Base-by-base conservation (phyloP, 2,329 filamentous ascomycete species). In the Arachnomyces sp. region DNA sequence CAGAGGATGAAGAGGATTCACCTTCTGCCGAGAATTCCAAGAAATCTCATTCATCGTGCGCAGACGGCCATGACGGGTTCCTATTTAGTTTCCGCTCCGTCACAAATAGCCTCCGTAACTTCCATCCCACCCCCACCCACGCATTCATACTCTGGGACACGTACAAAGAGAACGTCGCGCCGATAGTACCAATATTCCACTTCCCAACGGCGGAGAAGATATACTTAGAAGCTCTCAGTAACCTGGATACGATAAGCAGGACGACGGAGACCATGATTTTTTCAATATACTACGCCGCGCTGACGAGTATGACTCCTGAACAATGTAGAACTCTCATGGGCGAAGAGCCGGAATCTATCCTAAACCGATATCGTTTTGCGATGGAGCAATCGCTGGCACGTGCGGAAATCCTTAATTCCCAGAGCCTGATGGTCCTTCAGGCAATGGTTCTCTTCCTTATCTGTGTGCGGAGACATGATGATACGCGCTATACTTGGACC, bases 351-450 rank as follows among this genome's bases (percentile, higher is more conserved):
- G 49, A 61, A 5, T 48, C 60, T 1, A 53, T 73, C 5, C 60
- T 79, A 17, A 63, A 62, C 34, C 71, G 70, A 36, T 82, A 81
- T 54, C 73, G 78, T 7, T 79, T 80, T 51, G 78, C 71, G 2
- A 60, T 77, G 2, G 78, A 82, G 51, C 79, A 82, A 52, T 76
- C 76, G 2, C 61, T 83, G 33, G 74, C 79, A 3, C 68, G 74
- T 36, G 78, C 79, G 6, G 74, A 78, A 45, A 72, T 83, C 37
- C 54, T 84, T 2, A 76, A 72, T 41, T 79, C 75, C 6, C 74
- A 79, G 42, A 79, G 79, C 51, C 63, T 77, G 14, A 63, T 78
- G 29, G 70, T 81, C 7, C 59, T 83, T 12, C 79, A 82, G 56
- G 75, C 79, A 1, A 72, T 79, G 29, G 65, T 77, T 7, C 61